Evolutionary conservation across 768 basidiomycete genomes (phyloP).

Genomic region (Paxillus ammoniavirescens): DNA sequence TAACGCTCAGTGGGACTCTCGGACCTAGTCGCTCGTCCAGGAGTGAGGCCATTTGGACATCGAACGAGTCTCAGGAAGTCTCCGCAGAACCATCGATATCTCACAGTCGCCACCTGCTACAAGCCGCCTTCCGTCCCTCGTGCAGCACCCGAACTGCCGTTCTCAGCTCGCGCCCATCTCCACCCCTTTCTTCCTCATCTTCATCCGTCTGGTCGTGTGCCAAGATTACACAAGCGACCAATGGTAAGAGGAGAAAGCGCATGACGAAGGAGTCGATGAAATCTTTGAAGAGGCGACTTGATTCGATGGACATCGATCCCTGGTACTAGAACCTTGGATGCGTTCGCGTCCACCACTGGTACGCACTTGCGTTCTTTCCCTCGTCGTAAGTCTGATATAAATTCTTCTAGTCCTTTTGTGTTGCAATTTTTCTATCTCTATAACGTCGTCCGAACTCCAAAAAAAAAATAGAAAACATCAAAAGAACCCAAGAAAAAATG

Average conservation of each 20-base stretch:
- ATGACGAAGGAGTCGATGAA: constrained; percentile 10
- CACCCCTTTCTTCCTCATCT: neutral
- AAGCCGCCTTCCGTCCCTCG: too few species aligned
- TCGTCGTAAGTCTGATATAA: neutral
- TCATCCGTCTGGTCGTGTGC: constrained; percentile 17
- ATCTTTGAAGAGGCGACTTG: constrained; percentile 8
- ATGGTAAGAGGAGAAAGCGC: constrained; percentile 1
- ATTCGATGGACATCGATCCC: constrained; percentile 13
- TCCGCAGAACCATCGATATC: too few species aligned
- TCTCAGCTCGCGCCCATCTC: neutral
- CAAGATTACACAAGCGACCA: constrained; percentile 13
- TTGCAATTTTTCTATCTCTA: neutral
- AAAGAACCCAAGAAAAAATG: neutral
- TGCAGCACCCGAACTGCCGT: neutral
- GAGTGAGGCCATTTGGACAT: neutral
- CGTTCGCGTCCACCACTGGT: neutral
- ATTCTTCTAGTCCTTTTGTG: neutral
- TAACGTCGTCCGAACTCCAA: neutral
- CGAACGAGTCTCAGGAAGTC: neutral
- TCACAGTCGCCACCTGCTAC: too few species aligned
- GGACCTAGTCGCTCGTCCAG: neutral
- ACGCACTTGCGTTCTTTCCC: neutral
- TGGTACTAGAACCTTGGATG: neutral
- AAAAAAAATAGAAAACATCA: constrained; percentile 1
- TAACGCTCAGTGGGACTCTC: neutral